These are phyloP conservation scores for Trichothecium roseum DNA, from an alignment of 2,329 filamentous ascomycete species.

Conservation along the genomic window DNA sequence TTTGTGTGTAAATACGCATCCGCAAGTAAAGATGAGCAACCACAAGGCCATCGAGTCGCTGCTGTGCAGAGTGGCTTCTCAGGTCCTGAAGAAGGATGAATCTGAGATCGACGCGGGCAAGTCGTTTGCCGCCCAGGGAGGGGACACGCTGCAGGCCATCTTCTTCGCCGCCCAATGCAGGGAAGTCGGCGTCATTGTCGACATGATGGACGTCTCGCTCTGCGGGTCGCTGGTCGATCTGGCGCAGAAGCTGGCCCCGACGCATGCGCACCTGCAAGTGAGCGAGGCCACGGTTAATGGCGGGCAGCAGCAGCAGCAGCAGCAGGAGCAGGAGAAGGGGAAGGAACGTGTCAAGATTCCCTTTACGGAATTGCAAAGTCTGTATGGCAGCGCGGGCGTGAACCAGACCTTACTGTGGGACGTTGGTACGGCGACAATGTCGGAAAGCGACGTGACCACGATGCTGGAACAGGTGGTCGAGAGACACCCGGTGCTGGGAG, in stretches of 20 bases:
- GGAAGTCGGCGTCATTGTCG: conserved; percentile 3
- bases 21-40: conserved; percentile 2
- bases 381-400: conserved; percentile 2
- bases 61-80: conserved; percentile 4
- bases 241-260: conserved; percentile 2
- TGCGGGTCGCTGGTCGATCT: conserved; percentile 1
- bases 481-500: conserved; percentile 3
- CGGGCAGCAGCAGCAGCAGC: too few relatives aligned
- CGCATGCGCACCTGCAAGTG: conserved; percentile 1
- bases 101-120: conserved; percentile 3
- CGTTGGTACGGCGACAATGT: conserved; percentile 1
- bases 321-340: too few relatives aligned
- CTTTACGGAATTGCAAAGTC: conserved; percentile 2
- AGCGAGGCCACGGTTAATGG: background rate
- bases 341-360: background rate
- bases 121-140: conserved; percentile 3
- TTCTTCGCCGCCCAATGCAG: conserved; percentile 5
- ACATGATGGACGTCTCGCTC: conserved; percentile 2
- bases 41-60: conserved; percentile 2
- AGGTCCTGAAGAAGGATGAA: conserved; percentile 4
- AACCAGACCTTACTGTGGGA: conserved; percentile 2
- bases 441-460: conserved; percentile 1
- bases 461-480: conserved; percentile 2
- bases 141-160: conserved; percentile 2
- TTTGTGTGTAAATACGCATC: too few relatives aligned